These are phyloP conservation scores for Leccinum uliginosum DNA, from an alignment of 768 basidiomycete genomes.

Conservation along the genomic window DNA sequence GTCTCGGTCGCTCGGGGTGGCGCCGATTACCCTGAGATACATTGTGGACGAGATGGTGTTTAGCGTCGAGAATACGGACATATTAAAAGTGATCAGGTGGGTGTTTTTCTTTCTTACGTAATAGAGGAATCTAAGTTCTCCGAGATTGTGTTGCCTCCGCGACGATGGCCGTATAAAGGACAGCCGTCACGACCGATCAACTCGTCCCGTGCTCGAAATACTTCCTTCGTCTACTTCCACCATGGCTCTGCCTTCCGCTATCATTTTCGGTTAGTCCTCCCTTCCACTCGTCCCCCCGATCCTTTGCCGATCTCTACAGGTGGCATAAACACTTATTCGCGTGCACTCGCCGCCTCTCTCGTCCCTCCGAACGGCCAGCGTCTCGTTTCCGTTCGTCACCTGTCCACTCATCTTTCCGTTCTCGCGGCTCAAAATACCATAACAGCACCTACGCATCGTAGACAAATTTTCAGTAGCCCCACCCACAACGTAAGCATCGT, in stretches of 20 bases:
- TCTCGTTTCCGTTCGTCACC: slow-evolving; percentile 61
- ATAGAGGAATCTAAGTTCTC: slow-evolving; percentile 5
- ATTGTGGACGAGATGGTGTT: background rate
- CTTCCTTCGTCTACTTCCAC: slow-evolving; percentile 6
- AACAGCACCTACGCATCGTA: slow-evolving; percentile 63
- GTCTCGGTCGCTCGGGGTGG: background rate
- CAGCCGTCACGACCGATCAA: slow-evolving; percentile 21
- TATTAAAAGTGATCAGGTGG: background rate
- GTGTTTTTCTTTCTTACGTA: slow-evolving; percentile 16
- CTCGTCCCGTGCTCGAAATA: background rate
- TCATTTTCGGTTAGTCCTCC: slow-evolving; percentile 66
- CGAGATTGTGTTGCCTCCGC: slow-evolving; percentile 23
- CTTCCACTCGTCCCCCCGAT: slow-evolving; percentile 5
- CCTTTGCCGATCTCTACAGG: slow-evolving; percentile 39
- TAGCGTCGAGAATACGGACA: background rate
- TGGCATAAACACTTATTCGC: slow-evolving; percentile 76
- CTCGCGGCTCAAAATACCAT: slow-evolving; percentile 4
- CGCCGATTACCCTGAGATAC: background rate
- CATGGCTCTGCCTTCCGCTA: slow-evolving; percentile 58
- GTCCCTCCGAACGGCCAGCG: slow-evolving; percentile 65
- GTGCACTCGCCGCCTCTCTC: slow-evolving; percentile 63
- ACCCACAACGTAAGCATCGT: slow-evolving; percentile 59
- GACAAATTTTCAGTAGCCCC: slow-evolving; percentile 72
- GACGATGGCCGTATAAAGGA: slow-evolving; percentile 25
- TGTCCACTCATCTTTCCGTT: slow-evolving; percentile 7